These are phyloP conservation scores for Diaporthe destruens DNA, from an alignment of 2,329 filamentous ascomycete species.

Conservation along the genomic window DNA sequence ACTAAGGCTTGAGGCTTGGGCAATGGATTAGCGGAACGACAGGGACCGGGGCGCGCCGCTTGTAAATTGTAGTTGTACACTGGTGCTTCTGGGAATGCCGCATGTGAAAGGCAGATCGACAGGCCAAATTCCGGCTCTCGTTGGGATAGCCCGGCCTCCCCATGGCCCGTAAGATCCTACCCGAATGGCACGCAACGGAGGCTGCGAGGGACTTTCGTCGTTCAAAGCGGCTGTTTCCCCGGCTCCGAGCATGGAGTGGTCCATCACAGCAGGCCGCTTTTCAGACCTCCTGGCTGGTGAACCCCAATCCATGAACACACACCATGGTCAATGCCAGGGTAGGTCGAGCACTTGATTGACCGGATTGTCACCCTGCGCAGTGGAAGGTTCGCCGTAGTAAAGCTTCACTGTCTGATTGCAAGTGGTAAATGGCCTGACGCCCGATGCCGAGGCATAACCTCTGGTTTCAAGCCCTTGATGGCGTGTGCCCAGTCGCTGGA, in stretches of 20 bases:
- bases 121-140: slow-evolving; percentile 15
- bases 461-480: not conserved
- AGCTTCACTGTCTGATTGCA: not conserved
- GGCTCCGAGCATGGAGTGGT: not conserved
- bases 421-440: not conserved
- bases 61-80: not conserved
- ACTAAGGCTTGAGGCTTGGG: slow-evolving; percentile 1
- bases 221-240: not conserved
- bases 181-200: slow-evolving; percentile 15
- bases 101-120: slow-evolving; percentile 5
- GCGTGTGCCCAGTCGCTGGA: not conserved
- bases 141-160: not conserved
- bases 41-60: not conserved
- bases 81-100: not conserved
- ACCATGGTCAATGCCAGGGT: not conserved
- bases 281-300: not conserved
- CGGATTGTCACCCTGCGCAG: not conserved
- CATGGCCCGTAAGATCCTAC: not conserved
- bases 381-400: slow-evolving; percentile 15
- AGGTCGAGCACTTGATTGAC: not conserved
- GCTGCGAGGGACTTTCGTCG: not conserved
- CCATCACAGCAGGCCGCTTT: not conserved
- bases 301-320: not conserved
- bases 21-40: slow-evolving; percentile 1
- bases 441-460: not conserved